These are phyloP conservation scores for Coelastrella sp. DNA, from an alignment of 139 green algal genomes.

Conservation along the genomic window DNA sequence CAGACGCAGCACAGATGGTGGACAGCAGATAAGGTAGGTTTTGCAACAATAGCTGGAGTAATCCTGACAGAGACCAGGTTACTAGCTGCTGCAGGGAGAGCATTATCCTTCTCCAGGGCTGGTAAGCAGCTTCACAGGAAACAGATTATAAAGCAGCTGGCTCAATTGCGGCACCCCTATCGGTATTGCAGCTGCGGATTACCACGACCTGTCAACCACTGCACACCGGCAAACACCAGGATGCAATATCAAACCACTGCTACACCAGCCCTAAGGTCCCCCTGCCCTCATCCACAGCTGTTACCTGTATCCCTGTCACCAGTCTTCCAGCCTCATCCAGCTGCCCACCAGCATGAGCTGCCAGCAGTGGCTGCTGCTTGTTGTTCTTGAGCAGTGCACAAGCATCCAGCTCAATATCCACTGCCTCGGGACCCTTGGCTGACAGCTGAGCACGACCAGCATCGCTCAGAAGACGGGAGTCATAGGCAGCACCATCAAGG, in stretches of 20 bases:
- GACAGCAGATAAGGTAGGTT: too few species aligned
- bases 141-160: too few species aligned
- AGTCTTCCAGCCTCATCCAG: slow-evolving; percentile 33
- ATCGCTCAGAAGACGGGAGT: slow-evolving; percentile 73
- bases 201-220: background rate
- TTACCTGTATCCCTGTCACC: background rate
- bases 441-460: background rate
- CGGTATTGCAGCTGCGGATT: too few species aligned
- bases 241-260: too few species aligned
- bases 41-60: too few species aligned
- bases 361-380: slow-evolving; percentile 49
- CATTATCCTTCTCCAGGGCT: too few species aligned
- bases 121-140: too few species aligned
- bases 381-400: slow-evolving; percentile 89
- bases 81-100: too few species aligned
- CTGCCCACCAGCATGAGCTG: slow-evolving; percentile 16
- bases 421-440: slow-evolving; percentile 55
- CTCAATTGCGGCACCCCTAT: too few species aligned
- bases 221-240: background rate
- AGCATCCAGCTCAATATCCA: slow-evolving; percentile 74
- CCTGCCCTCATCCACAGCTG: background rate
- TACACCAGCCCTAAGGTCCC: too few species aligned
- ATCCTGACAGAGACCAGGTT: too few species aligned
- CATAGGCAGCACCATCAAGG: slow-evolving; percentile 87
- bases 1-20: too few species aligned